Evolutionary conservation across 305 asterid species (phyloP).

Genomic region (Solanum hybrid): DNA sequence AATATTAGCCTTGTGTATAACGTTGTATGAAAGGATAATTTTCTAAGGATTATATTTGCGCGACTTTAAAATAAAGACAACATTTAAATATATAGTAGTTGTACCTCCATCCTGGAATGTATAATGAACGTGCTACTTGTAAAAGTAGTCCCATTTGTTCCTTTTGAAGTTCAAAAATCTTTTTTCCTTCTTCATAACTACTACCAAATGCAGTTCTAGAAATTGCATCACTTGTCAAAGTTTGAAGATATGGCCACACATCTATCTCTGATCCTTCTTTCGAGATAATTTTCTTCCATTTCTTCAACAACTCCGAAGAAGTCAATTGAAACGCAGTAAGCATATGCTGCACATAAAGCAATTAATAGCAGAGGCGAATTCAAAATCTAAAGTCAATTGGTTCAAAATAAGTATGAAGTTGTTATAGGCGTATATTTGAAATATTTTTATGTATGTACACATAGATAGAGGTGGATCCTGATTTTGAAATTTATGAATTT

Average conservation of each 20-base stretch:
- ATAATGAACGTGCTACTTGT: background rate
- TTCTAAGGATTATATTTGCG: background rate
- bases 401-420: background rate
- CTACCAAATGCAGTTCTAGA: slow-evolving; percentile 22
- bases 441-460: background rate
- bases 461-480: background rate
- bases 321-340: slow-evolving; percentile 17
- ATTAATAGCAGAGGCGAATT: background rate
- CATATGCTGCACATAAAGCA: slow-evolving; percentile 10
- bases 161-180: slow-evolving; percentile 12
- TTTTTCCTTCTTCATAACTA: slow-evolving; percentile 12
- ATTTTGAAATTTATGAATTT: background rate
- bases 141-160: slow-evolving; percentile 7
- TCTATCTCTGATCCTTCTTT: slow-evolving; percentile 10
- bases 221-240: slow-evolving; percentile 21
- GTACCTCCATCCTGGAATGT: slow-evolving; percentile 18
- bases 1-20: background rate
- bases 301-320: slow-evolving; percentile 16
- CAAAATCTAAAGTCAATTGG: background rate
- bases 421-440: background rate
- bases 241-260: slow-evolving; percentile 24
- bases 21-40: background rate
- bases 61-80: background rate
- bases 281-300: slow-evolving; percentile 7
- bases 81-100: background rate